Percentiles rank a stretch among this genome's conserved stretches.
Evolutionary conservation across 352 stramenopile genomes (phyloP).

Genomic region (Globisporangium irregulare): DNA sequence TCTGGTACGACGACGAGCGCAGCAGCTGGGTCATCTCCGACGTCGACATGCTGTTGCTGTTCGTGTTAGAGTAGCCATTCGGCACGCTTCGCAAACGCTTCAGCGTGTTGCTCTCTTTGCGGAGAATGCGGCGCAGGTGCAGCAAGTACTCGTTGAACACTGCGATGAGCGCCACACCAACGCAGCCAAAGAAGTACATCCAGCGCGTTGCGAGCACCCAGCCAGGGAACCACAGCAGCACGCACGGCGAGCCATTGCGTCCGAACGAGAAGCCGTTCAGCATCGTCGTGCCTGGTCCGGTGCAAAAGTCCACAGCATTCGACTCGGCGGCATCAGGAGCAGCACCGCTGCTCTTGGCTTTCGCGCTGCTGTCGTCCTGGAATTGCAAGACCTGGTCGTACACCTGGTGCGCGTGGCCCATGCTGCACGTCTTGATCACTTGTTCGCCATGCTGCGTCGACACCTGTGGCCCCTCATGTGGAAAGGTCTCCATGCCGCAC

Average conservation of each 20-base stretch:
- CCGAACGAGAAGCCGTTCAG: slow-evolving; percentile 66
- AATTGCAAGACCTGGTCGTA: slow-evolving; percentile 50
- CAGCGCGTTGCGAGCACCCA: slow-evolving; percentile 61
- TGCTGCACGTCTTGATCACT: slow-evolving; percentile 63
- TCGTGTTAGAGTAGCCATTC: slow-evolving; percentile 17
- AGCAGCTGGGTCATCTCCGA: slow-evolving; percentile 40
- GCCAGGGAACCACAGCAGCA: slow-evolving; percentile 72
- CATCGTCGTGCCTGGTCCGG: slow-evolving; percentile 66
- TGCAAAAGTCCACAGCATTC: slow-evolving; percentile 34
- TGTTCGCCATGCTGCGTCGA: slow-evolving; percentile 57
- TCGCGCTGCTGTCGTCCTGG: slow-evolving; percentile 18
- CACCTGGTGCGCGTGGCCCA: slow-evolving; percentile 65
- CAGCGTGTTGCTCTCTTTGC: slow-evolving; percentile 53
- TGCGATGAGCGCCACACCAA: slow-evolving; percentile 49
- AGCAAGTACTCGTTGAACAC: slow-evolving; percentile 78
- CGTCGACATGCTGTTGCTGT: slow-evolving; percentile 9
- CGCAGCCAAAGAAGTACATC: slow-evolving; percentile 49
- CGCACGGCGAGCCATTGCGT: slow-evolving; percentile 35
- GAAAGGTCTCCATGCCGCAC: slow-evolving; percentile 65
- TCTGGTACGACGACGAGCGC: slow-evolving; percentile 34
- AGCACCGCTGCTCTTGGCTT: not conserved
- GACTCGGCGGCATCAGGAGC: not conserved
- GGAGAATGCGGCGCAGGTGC: slow-evolving; percentile 56
- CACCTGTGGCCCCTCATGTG: slow-evolving; percentile 43
- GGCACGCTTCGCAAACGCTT: slow-evolving; percentile 27